Conservation (phyloP, 1,139 yeast species). For the Saccharomyces hybrid region DNA sequence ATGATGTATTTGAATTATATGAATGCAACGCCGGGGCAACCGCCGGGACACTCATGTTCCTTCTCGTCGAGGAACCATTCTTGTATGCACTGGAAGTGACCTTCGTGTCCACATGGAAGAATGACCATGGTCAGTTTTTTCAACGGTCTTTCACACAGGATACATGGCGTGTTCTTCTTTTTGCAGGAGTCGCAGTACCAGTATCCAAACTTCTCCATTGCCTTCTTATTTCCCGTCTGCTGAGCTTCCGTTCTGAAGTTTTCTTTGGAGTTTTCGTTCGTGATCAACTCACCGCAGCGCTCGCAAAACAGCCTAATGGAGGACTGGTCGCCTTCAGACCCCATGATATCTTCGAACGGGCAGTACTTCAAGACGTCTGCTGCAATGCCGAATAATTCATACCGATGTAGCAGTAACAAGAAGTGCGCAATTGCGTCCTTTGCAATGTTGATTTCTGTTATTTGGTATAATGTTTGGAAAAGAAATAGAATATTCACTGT, state of each 20-base stretch:
- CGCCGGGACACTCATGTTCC: constrained; percentile 74
- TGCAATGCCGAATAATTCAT: constrained; percentile 31
- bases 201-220: constrained; percentile 43
- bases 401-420: constrained; percentile 27
- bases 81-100: constrained; percentile 74
- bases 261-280: constrained; percentile 54
- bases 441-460: constrained; percentile 20
- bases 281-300: constrained; percentile 55
- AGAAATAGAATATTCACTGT: constrained; percentile 23
- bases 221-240: constrained; percentile 8
- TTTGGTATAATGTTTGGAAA: constrained; percentile 27
- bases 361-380: constrained; percentile 30
- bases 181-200: constrained; percentile 83
- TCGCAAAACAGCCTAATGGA: constrained; percentile 61
- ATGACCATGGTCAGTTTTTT: constrained; percentile 64
- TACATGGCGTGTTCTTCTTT: constrained; percentile 56
- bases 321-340: constrained; percentile 32
- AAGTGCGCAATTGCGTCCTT: constrained; percentile 29
- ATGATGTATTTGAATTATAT: background rate
- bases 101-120: constrained; percentile 77
- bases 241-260: constrained; percentile 27
- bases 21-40: constrained; percentile 38
- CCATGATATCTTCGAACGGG: constrained; percentile 30
- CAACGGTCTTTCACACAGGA: constrained; percentile 75
- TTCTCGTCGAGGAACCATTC: constrained; percentile 67